These are phyloP conservation scores for Parietaria judaica DNA, from an alignment of 306 rosid species.

Conservation along the genomic window DNA sequence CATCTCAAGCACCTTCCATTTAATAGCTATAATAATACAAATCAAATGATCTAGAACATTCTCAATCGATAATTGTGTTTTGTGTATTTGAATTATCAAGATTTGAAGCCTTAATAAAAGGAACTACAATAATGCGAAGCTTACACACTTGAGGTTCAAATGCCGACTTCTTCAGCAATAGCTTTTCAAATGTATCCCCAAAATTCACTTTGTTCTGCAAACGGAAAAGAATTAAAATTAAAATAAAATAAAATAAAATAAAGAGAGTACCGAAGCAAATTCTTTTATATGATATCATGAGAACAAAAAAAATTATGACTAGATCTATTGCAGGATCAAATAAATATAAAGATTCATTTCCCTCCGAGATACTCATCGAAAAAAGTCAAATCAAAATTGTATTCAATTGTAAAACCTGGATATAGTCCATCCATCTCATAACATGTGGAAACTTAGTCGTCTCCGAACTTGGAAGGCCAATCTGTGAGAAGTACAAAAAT, in stretches of 20 bases:
- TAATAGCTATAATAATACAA: too few species aligned
- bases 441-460: slow-evolving; percentile 58
- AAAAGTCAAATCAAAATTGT: too few species aligned
- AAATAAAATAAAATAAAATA: background rate
- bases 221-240: background rate
- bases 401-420: slow-evolving; percentile 49
- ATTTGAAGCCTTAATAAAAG: background rate
- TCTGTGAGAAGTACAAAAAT: slow-evolving; percentile 49
- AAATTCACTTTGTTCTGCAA: slow-evolving; percentile 57
- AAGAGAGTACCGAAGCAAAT: background rate
- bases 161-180: slow-evolving; percentile 41
- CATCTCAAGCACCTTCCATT: too few species aligned
- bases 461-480: slow-evolving; percentile 47
- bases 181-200: slow-evolving; percentile 45
- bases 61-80: background rate
- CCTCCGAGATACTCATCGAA: background rate
- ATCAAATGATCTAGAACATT: background rate
- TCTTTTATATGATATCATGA: background rate
- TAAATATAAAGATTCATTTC: background rate
- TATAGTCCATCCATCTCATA: slow-evolving; percentile 77
- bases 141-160: slow-evolving; percentile 67
- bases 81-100: background rate
- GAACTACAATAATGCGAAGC: slow-evolving; percentile 12
- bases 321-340: background rate
- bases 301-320: background rate